Evolutionary conservation across 169 alveolate species (phyloP).

Genomic region (Cryptosporidium canis): DNA sequence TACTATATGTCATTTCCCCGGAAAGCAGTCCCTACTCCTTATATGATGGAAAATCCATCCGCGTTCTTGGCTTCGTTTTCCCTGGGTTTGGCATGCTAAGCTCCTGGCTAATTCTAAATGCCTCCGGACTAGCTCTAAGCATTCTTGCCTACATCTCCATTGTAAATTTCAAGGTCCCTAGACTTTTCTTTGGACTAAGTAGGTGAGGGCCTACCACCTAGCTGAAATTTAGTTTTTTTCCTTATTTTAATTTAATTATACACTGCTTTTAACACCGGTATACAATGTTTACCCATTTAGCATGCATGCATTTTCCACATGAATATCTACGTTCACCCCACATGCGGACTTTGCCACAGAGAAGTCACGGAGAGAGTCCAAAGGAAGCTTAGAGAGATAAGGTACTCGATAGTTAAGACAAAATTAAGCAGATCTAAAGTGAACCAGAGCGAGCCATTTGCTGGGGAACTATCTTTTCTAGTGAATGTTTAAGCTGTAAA

Average conservation of each 20-base stretch:
- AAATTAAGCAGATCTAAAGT: not conserved
- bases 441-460: not conserved
- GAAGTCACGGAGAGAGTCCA: not conserved
- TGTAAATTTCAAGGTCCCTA: not conserved
- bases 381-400: not conserved
- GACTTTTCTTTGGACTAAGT: constrained; percentile 10
- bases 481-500: no score
- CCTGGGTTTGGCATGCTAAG: constrained; percentile 37
- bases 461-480: no score
- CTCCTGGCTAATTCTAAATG: constrained; percentile 14
- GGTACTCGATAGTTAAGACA: not conserved
- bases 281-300: no score
- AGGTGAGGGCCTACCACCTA: no score
- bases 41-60: constrained; percentile 59
- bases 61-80: not conserved
- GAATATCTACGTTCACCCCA: no score
- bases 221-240: not conserved
- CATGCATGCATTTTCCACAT: no score
- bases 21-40: constrained; percentile 36
- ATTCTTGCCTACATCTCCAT: constrained; percentile 4
- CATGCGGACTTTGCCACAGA: no score
- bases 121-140: not conserved
- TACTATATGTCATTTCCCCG: constrained; percentile 10
- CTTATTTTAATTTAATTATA: not conserved
- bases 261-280: not conserved